Percentiles rank a stretch among this genome's conserved stretches.
phyloP scores from a whole-genome alignment of 352 stramenopile genomes.

The Blastocystis sp. region DNA sequence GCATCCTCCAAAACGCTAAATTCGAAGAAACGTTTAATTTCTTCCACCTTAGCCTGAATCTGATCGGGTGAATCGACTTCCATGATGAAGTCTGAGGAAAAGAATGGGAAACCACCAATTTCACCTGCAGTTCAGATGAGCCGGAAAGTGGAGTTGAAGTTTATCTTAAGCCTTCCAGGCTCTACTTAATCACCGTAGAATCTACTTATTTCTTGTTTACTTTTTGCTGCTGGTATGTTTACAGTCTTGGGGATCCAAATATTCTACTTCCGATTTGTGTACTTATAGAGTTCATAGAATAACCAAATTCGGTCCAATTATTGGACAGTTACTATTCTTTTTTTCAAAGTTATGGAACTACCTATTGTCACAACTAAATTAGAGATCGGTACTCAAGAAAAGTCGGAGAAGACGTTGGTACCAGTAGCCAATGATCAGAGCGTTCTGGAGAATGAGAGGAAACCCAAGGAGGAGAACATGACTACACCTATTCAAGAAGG shows the following conservation, averaged over 20 bases:
- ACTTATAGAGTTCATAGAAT: neutral
- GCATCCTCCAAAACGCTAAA: conserved; percentile 32
- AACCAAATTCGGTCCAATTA: neutral
- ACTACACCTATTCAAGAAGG: neutral
- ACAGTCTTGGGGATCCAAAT: neutral
- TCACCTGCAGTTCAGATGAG: neutral
- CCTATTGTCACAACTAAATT: neutral
- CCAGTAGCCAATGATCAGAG: neutral
- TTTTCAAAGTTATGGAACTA: neutral
- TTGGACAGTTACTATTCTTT: neutral
- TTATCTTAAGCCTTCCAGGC: too few species aligned
- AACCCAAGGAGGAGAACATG: neutral
- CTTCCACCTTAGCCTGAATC: conserved; percentile 8
- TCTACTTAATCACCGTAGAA: too few species aligned
- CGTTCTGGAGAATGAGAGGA: neutral
- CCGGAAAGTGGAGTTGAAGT: too few species aligned
- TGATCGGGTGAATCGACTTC: neutral
- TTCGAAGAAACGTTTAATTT: conserved; percentile 42
- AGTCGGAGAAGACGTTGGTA: neutral
- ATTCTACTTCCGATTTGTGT: neutral
- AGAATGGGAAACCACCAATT: neutral
- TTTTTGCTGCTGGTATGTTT: neutral
- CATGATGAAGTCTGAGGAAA: neutral
- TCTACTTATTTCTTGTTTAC: neutral
- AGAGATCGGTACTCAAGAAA: neutral